Evolutionary conservation across 306 rosid species (phyloP).

Genomic region (Senna tora): DNA sequence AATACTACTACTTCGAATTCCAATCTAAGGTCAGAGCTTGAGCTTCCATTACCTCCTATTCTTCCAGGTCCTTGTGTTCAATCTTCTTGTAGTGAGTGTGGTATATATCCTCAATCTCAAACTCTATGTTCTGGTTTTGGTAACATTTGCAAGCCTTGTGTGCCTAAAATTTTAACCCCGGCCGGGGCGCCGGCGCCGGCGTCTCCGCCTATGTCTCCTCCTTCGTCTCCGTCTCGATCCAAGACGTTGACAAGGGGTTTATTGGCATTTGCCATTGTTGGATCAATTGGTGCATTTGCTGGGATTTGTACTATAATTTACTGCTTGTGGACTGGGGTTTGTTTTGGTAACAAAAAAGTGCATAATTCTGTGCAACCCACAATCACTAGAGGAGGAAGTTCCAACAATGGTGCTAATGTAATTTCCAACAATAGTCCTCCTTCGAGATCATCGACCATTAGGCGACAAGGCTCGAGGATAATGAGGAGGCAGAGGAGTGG

Average conservation of each 20-base stretch:
- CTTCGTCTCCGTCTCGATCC: slow-evolving; percentile 37
- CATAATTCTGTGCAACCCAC: slow-evolving; percentile 95
- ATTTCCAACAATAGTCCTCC: slow-evolving; percentile 65
- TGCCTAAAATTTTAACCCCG: slow-evolving; percentile 22
- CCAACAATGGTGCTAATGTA: slow-evolving; percentile 47
- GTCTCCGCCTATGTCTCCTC: not conserved
- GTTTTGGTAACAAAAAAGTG: slow-evolving; percentile 85
- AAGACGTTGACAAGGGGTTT: slow-evolving; percentile 60
- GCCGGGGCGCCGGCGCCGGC: not conserved
- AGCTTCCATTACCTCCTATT: slow-evolving; percentile 57
- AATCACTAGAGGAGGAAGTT: slow-evolving; percentile 74
- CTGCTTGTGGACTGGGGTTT: slow-evolving; percentile 82
- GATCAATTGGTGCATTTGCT: slow-evolving; percentile 71
- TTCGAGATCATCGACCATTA: slow-evolving; percentile 71
- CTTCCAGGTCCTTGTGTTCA: slow-evolving; percentile 90
- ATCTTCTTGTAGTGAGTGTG: slow-evolving; percentile 64
- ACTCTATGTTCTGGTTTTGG: slow-evolving; percentile 59
- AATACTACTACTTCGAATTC: not conserved
- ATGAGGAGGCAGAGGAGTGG: slow-evolving; percentile 98
- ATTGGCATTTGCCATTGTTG: slow-evolving; percentile 82
- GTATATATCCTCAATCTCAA: slow-evolving; percentile 58
- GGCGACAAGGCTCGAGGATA: slow-evolving; percentile 78
- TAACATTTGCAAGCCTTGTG: slow-evolving; percentile 65
- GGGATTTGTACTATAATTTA: slow-evolving; percentile 73
- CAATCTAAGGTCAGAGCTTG: slow-evolving; percentile 40